Conservation (phyloP, 2,329 filamentous ascomycete genomes). For the Geoglossum cookeanum region DNA sequence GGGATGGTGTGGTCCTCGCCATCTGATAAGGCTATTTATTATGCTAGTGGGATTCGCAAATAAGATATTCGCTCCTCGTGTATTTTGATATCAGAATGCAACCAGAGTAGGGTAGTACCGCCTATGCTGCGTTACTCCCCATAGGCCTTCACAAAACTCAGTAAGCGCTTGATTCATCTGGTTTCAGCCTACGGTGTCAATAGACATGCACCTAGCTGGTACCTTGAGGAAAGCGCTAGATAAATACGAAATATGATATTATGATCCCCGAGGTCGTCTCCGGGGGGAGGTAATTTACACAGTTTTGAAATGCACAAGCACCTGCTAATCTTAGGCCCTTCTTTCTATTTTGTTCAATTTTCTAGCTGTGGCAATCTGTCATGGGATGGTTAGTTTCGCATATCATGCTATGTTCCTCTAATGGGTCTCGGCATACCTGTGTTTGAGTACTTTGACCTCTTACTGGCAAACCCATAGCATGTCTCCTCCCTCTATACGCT, state of each 20-base stretch:
- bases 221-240: too few species aligned
- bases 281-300: neutral
- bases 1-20: neutral
- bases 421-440: constrained; percentile 31
- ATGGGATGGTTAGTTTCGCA: neutral
- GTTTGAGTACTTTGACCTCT: constrained; percentile 75
- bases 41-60: too few species aligned
- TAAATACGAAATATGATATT: too few species aligned
- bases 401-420: neutral
- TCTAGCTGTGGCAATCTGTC: constrained; percentile 36
- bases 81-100: too few species aligned
- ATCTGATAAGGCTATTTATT: neutral
- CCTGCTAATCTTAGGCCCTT: constrained; percentile 12
- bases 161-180: too few species aligned
- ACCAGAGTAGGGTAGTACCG: too few species aligned
- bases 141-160: too few species aligned
- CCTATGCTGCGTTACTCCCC: too few species aligned
- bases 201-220: too few species aligned
- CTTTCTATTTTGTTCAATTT: constrained; percentile 40
- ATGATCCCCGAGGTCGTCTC: too few species aligned
- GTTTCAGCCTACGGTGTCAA: too few species aligned
- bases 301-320: neutral
- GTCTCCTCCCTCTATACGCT: constrained; percentile 68
- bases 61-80: too few species aligned
- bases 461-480: constrained; percentile 84